phyloP scores from a whole-genome alignment of 176 grass and related monocot species.

The Saccharum spontaneum region DNA sequence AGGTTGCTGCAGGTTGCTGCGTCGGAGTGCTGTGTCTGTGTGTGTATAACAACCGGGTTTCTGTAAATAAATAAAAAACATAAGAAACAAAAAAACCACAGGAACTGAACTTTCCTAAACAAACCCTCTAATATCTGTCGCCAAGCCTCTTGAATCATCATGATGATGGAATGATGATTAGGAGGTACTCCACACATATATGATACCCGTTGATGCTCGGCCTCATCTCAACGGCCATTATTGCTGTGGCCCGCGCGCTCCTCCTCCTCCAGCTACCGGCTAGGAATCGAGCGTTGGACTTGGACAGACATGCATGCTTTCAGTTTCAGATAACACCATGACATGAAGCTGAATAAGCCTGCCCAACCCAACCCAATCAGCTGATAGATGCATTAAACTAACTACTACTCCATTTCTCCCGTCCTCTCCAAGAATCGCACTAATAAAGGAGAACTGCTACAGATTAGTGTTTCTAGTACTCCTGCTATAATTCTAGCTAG shows the following conservation, averaged over 20 bases:
- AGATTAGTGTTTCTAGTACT: not conserved
- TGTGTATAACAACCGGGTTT: too few species aligned
- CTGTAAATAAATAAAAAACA: too few species aligned
- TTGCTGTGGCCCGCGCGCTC: not conserved
- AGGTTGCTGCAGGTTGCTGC: not conserved
- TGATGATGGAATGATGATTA: too few species aligned
- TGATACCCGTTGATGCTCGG: not conserved
- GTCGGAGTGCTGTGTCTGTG: too few species aligned
- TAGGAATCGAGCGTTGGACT: not conserved
- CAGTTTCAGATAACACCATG: not conserved
- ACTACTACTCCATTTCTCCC: not conserved
- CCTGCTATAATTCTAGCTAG: not conserved
- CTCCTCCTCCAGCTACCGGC: not conserved
- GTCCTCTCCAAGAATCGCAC: too few species aligned
- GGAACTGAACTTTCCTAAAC: too few species aligned
- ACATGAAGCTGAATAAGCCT: not conserved
- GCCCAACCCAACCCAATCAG: not conserved
- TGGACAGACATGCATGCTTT: not conserved
- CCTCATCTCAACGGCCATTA: not conserved
- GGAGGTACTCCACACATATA: too few species aligned
- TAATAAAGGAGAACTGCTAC: too few species aligned
- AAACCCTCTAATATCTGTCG: too few species aligned
- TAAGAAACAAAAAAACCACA: too few species aligned
- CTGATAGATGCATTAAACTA: not conserved
- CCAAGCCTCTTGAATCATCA: too few species aligned